Evolutionary conservation across 2,329 filamentous ascomycete species (phyloP).

Genomic region (Penicillium digitatum): DNA sequence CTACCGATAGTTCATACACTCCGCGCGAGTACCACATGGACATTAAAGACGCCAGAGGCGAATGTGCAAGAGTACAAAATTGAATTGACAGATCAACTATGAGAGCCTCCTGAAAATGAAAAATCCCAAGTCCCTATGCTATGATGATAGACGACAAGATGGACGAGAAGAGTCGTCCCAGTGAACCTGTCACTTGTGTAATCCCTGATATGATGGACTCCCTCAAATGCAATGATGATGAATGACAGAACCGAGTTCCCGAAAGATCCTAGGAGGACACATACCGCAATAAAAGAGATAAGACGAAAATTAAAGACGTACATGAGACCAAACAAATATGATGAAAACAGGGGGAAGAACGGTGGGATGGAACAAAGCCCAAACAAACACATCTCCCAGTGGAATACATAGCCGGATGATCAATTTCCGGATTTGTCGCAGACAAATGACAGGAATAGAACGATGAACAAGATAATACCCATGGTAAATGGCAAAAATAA

Average conservation of each 20-base stretch:
- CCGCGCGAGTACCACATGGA: not conserved
- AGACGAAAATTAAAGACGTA: constrained; percentile 3
- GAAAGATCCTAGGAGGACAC: not conserved
- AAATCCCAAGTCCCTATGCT: constrained; percentile 3
- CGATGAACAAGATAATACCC: constrained; percentile 2
- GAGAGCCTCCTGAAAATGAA: constrained; percentile 2
- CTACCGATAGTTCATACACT: not conserved
- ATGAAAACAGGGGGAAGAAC: not conserved
- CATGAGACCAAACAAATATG: not conserved
- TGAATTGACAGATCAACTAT: constrained; percentile 3
- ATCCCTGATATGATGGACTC: constrained; percentile 21
- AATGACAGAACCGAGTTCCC: constrained; percentile 8
- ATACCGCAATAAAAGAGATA: constrained; percentile 10
- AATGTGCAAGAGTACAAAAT: not conserved
- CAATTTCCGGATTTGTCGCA: not conserved
- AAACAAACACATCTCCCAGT: not conserved
- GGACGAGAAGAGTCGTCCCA: constrained; percentile 9
- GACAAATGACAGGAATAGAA: not conserved
- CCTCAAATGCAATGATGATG: constrained; percentile 22
- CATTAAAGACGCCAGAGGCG: not conserved
- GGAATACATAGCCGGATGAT: constrained; percentile 1
- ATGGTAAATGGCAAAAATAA: constrained; percentile 6
- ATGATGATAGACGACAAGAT: constrained; percentile 4
- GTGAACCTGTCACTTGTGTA: constrained; percentile 23
- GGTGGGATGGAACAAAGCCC: not conserved